Base-by-base conservation (phyloP, 106 monocot species). In the Dendrobium chrysotoxum region DNA sequence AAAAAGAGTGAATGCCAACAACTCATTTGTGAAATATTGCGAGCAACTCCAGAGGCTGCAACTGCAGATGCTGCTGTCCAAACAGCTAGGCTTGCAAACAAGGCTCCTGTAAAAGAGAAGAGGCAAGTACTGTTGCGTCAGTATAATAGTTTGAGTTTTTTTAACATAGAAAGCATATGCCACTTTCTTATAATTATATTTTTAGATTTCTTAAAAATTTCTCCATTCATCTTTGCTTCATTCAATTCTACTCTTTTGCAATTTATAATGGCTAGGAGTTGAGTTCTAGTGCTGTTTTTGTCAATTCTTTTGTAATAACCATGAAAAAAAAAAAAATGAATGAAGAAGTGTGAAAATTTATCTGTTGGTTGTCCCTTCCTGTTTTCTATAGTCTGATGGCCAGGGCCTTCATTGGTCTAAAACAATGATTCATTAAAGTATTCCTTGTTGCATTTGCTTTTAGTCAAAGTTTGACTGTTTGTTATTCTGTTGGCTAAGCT, bases 41-140 rank as follows among this genome's bases (percentile, higher is more conserved):
- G 95, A 77, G 99, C 99, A 86, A 99, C 99, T 76, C 99, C 99
- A n/a, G 99, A 99, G 87, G 93, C 95, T 84, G 95, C 99, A 79
- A 95, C 93, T 87, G 91, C 95, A 78, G 99, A 99, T 93, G 99
- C 99, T 80, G 87, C 99, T 82, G 93, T 91, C 54, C 99, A 99
- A 79, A 99, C 98, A 83, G 98, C 98, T 75, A 88, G 95, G 79
- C 92, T 95, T 79, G 95, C 98, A 61, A 95, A 92, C 57, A 95
- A 95, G 78, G 77, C 74, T 70, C 95, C 98, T 77, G 86, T 85
- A 25, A 99, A 93, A 44, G 98, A 99, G 74, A 99, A 91, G 41
- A 91, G 98, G 98, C 84, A 88, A 90, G 91, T 86, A 26, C 58
- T 20, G 39, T 31, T 55, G 68, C 28, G 42, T 72, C 8, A 30